Percentiles rank a stretch among this genome's conserved stretches.
These are phyloP conservation scores for Imleria badia DNA, from an alignment of 768 basidiomycete genomes.

Conservation along the genomic window DNA sequence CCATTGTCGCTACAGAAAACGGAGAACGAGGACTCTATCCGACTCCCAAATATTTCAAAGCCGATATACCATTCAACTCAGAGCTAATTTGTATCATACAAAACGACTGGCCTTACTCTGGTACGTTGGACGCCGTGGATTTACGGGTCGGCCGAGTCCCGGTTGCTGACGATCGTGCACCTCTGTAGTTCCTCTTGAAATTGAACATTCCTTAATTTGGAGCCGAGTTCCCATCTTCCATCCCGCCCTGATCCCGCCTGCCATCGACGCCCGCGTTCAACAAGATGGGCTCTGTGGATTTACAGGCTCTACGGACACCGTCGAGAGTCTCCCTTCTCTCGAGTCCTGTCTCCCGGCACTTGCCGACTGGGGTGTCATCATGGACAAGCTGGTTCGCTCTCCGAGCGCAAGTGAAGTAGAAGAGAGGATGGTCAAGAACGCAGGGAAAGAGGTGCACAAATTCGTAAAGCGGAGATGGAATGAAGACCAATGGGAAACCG, in stretches of 20 bases:
- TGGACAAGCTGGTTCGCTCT: conserved; percentile 58
- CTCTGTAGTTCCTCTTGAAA: conserved; percentile 56
- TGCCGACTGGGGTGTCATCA: conserved; percentile 68
- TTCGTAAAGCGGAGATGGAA: conserved; percentile 69
- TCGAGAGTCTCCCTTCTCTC: conserved; percentile 60
- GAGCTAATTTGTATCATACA: conserved; percentile 67
- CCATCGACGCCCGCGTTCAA: conserved; percentile 55
- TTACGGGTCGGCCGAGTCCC: neutral
- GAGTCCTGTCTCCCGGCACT: conserved; percentile 59
- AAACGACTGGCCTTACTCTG: conserved; percentile 90
- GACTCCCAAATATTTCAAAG: conserved; percentile 60
- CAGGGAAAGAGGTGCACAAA: conserved; percentile 56
- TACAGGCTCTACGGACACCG: conserved; percentile 56
- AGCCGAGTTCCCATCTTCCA: conserved; percentile 72
- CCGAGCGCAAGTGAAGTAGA: conserved; percentile 52
- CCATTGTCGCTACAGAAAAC: conserved; percentile 18
- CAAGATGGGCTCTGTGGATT: conserved; percentile 85
- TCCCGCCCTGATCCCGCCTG: conserved; percentile 48
- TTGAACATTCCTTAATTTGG: conserved; percentile 81
- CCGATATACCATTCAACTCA: conserved; percentile 48
- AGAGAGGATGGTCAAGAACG: conserved; percentile 46
- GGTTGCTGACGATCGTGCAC: neutral
- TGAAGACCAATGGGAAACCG: conserved; percentile 81
- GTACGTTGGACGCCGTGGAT: conserved; percentile 35
- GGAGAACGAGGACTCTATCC: neutral